Base-by-base conservation (phyloP, 2,329 filamentous ascomycete genomes). In the Colletotrichum destructivum region DNA sequence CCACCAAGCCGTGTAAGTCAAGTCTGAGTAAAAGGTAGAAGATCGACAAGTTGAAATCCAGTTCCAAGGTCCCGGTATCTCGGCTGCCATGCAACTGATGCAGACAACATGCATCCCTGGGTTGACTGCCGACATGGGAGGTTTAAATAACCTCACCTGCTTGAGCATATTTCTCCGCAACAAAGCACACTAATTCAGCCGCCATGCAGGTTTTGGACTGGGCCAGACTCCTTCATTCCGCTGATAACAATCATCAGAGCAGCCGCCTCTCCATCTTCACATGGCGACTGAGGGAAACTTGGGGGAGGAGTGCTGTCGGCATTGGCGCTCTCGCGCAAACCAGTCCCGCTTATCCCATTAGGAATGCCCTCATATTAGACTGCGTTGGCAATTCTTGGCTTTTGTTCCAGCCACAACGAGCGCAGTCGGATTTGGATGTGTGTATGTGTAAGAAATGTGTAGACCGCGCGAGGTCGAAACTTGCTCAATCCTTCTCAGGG, bases 401-500 rank as follows among this genome's bases (percentile, higher is more conserved):
- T 4, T 26, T 26, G 35, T 21, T 35, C 16, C 40, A 59, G 56
- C 40, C 56, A 59, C 40, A 46, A 59, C 5, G 56, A 13, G 15
- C 38, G 35, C 35, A 46, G 38, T 57, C n/a, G 18, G 49, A 31
- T 11, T 4, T 2, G 21, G 18, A 13, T 5, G 18, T 21, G 4
- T 21, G 4, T 23, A 2, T 12, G 13, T 18, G 42, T 16, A 16
- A 18, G 16, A 21, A 23, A 4, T 23, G 47, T 21, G 16, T 59
- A 23, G 35, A 26, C 16, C 42, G 35, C 18, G n/a, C 35, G 18
- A 8, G n/a, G 47, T 26, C 9, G 12, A 49, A 62, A 49, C 59
- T 38, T 62, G 44, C 59, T 62, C 59, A 62, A 62, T 49, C 59
- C 26, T 62, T 62, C 59, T 62, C 59, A 62, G 6, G n/a, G 44